phyloP scores from a whole-genome alignment of 2,329 filamentous ascomycete genomes.

The Arthroderma sp. region DNA sequence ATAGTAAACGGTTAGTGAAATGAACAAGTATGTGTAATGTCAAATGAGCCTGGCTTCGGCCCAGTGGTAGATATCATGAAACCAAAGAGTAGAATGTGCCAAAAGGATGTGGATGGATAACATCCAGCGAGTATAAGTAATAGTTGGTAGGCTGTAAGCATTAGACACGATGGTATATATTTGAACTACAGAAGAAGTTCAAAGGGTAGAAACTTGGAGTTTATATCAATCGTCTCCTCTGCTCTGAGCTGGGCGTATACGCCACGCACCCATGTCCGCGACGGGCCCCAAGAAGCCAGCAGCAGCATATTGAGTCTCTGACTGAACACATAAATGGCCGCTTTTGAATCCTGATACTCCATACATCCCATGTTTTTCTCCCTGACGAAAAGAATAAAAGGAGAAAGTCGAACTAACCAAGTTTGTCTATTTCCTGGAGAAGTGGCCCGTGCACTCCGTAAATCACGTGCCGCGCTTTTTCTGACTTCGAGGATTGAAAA shows the following conservation, averaged over 20 bases:
- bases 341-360: background rate
- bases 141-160: background rate
- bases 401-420: background rate
- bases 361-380: background rate
- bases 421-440: constrained; percentile 1
- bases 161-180: background rate
- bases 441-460: background rate
- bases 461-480: background rate
- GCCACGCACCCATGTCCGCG: background rate
- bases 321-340: background rate
- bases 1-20: background rate
- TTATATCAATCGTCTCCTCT: background rate
- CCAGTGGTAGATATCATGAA: background rate
- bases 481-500: background rate
- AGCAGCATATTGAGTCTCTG: background rate
- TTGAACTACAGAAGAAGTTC: background rate
- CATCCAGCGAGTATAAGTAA: background rate
- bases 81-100: background rate
- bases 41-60: too few species aligned
- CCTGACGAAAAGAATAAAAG: background rate
- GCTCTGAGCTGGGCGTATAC: background rate
- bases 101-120: background rate
- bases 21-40: background rate
- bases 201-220: background rate
- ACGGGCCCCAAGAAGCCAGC: background rate